Evolutionary conservation across 257 asterid genomes (phyloP).

Genomic region (Salvia splendens): DNA sequence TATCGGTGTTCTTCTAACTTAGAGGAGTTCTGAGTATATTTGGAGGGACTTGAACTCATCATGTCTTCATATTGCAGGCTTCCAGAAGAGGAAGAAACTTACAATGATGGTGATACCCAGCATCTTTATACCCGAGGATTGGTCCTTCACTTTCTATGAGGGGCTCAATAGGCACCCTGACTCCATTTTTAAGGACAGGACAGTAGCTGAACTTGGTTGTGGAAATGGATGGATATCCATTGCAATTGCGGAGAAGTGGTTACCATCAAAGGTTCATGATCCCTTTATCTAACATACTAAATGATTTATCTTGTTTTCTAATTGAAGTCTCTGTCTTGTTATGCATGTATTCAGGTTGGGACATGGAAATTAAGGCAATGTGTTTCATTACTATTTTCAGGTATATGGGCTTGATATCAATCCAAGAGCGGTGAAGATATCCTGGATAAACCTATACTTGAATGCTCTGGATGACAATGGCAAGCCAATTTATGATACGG

Average conservation of each 20-base stretch:
- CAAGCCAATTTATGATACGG: slow-evolving; percentile 75
- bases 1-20: background rate
- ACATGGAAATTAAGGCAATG: slow-evolving; percentile 23
- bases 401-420: slow-evolving; percentile 98
- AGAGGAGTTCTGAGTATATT: slow-evolving; percentile 7
- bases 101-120: slow-evolving; percentile 95
- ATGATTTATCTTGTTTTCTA: slow-evolving; percentile 12
- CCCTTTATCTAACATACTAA: slow-evolving; percentile 20
- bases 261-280: slow-evolving; percentile 66
- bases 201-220: slow-evolving; percentile 96
- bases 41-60: background rate
- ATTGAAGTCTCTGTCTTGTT: background rate
- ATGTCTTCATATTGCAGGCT: slow-evolving; percentile 45
- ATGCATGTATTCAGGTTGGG: slow-evolving; percentile 27
- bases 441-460: slow-evolving; percentile 95
- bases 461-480: slow-evolving; percentile 94
- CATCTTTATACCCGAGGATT: slow-evolving; percentile 93
- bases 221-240: slow-evolving; percentile 99
- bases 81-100: slow-evolving; percentile 77
- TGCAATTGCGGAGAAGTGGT: slow-evolving; percentile 97
- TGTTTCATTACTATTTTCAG: slow-evolving; percentile 46
- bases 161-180: slow-evolving; percentile 96
- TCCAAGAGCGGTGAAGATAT: slow-evolving; percentile 93
- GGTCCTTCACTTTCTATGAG: slow-evolving; percentile 98
- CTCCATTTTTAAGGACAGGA: slow-evolving; percentile 86